Conservation (phyloP, 805 yeast species). For the Sugiyamaella chiloensis region DNA sequence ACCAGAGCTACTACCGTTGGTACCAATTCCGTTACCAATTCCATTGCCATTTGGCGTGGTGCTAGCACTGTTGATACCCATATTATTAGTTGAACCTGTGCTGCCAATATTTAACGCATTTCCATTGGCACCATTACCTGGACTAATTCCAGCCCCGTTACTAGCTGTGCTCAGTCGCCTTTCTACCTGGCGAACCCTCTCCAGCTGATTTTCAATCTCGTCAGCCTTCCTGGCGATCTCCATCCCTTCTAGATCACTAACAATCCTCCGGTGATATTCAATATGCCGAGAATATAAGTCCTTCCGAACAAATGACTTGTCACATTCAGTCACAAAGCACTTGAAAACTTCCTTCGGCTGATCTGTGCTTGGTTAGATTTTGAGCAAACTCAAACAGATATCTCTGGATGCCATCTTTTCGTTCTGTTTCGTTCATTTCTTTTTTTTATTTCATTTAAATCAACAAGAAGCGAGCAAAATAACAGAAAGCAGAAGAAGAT, state of each 20-base stretch:
- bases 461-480: no score
- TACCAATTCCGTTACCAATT: neutral
- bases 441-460: no score
- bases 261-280: slow-evolving; percentile 16
- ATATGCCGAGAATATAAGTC: slow-evolving; percentile 31
- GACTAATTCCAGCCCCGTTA: neutral
- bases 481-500: no score
- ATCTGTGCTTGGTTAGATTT: slow-evolving; percentile 8
- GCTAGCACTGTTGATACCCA: no score
- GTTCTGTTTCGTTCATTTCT: neutral
- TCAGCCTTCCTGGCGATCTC: neutral
- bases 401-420: neutral
- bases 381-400: neutral
- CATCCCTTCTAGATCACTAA: neutral
- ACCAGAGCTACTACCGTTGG: no score
- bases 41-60: no score
- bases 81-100: no score
- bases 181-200: neutral
- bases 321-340: slow-evolving; percentile 27
- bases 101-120: no score
- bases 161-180: neutral
- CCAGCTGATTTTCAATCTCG: neutral
- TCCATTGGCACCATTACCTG: no score
- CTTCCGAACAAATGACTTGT: slow-evolving; percentile 32
- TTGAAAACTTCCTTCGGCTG: slow-evolving; percentile 17